Evolutionary conservation across 106 monocot genomes (phyloP), one percentile per base, ranked within the genome.

Genomic region (Apostasia ramifera): DNA sequence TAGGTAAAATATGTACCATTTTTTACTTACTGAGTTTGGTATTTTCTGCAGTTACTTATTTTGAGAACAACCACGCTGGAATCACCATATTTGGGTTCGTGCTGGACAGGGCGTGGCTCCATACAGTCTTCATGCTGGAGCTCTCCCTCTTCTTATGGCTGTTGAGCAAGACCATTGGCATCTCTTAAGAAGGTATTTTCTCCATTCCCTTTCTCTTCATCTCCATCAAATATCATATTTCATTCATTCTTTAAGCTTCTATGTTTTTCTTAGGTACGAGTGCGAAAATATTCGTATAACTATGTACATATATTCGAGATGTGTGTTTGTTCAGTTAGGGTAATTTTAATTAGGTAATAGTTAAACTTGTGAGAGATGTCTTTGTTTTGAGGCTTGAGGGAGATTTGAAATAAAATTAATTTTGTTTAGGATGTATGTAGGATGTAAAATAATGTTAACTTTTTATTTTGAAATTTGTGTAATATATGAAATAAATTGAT

Each of bases 41-140:
- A 56, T 6, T 26, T 40, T 12, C 52, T 73, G 74, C 81, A 85
- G 85, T 85, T 63, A 81, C 85, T 53, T 85, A 85, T 66, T 62
- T 85, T 74, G 85, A 85, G 81, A 81, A 85, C 72, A 85, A 81
- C 70, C 50, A 3, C 13, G 85, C 85, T 40, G 85, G 85, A 52
- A 85, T 85, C 47, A 81, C 81, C 1, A 43, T 85, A 13, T 85
- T 78, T 40, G 85, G 85, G 54, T 85, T 81, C 61, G 66, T 81
- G 71, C 48, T 85, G 57, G 85, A 85, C 61, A 52, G 85, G 45
- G 37, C 78, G 7, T 81, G 63, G 63, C 78, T 85, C n/a, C 81
- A 81, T 60, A 76, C 66, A 45, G 63, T 85, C 10, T 85, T 78
- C 44, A 81, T 78, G 53, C 50, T 85, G 9, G 85, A 85, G n/a